Evolutionary conservation across 1,284 basidiomycete genomes (phyloP), one percentile per base, ranked within the genome.

Genomic region (Hortiboletus rubellus): DNA sequence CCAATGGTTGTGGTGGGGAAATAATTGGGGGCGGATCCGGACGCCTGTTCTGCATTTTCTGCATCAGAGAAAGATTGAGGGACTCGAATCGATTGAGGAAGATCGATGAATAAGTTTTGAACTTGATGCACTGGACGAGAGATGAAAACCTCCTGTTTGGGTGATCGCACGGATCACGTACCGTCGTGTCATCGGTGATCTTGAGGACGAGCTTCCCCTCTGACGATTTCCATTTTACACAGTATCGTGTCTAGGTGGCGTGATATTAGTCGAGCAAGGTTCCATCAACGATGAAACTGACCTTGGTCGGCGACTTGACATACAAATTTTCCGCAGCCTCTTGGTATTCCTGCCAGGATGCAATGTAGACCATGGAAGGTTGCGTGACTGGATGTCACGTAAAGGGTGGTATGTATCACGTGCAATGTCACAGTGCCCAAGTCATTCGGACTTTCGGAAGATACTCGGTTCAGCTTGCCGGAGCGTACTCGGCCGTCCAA

Each of bases 71-170:
- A 52, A 90, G 82, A 71, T 95, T 97, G 63, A 98, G 82, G 6
- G 88, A 81, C 74, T 98, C 95, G 75, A 98, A 96, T 63, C 95
- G 88, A 77, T 96, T 96, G 62, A 98, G 85, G 75, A 94, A 94
- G 70, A 96, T 88, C 46, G 92, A 92, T 1, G 93, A 96, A 65
- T 89, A 86, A 2, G 95, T 96, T 73, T 94, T 93, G 81, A 95
- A 98, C 74, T 95, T 96, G 69, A 97, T 79, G 72, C 93, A 95
- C 94, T 96, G 71, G 14, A 52, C 18, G 43, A 27, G 42, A 31
- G 5, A 30, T 33, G 3, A 50, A 15, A 31, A 11, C 18, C 2
- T 42, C 44, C 22, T 12, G 24, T 8, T n/a, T 7, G 33, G 10
- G 41, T 22, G 30, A 42, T 40, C 45, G 18, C 47, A 44, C 37